Evolutionary conservation across 208 protist species (phyloP).

Genomic region (Acanthamoeba triangularis): DNA sequence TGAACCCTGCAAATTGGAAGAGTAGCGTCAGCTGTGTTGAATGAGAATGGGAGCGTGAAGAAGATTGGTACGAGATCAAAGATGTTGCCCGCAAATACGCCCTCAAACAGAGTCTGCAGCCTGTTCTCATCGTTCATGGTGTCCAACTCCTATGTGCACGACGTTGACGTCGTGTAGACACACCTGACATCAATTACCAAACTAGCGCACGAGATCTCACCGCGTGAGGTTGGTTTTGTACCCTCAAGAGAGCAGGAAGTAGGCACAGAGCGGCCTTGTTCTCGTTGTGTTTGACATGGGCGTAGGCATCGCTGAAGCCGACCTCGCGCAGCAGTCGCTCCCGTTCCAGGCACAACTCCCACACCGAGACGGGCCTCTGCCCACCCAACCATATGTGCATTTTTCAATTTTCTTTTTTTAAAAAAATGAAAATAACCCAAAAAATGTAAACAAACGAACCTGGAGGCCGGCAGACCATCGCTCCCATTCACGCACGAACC

Average conservation of each 20-base stretch:
- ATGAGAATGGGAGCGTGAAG: background rate
- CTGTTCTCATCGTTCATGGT: background rate
- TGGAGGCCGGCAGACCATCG: background rate
- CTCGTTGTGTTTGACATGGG: constrained; percentile 30
- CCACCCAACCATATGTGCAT: background rate
- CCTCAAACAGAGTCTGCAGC: constrained; percentile 26
- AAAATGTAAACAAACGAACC: background rate
- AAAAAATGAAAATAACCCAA: background rate
- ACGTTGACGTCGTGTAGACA: no score
- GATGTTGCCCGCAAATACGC: constrained; percentile 24
- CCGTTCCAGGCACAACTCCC: constrained; percentile 19
- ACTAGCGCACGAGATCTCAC: no score
- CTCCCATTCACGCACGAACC: background rate
- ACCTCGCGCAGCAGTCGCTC: background rate
- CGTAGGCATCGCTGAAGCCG: constrained; percentile 7
- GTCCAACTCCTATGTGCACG: background rate
- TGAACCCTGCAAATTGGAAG: background rate
- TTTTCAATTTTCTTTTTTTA: background rate
- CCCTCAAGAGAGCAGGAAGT: background rate
- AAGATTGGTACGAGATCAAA: background rate
- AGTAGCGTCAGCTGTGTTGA: background rate
- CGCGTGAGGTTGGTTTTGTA: background rate
- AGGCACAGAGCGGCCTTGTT: background rate
- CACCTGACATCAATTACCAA: no score
- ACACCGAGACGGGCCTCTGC: background rate